Evolutionary conservation across 129 eudicot species (phyloP), one percentile per base, ranked within the genome.

Genomic region (Chrysanthemum lavandulifolium): DNA sequence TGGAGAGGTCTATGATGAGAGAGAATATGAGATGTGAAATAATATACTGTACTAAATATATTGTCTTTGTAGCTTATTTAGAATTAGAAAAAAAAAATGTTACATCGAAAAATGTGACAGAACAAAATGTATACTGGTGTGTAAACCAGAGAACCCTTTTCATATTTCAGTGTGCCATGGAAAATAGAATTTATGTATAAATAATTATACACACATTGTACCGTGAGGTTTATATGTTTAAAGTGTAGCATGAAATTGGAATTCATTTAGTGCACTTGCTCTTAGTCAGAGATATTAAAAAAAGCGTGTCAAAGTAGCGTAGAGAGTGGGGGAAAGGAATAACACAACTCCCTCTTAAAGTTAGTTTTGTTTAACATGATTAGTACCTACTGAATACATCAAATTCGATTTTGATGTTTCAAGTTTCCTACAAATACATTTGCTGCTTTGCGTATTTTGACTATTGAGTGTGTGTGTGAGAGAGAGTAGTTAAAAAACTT

Each of bases 261-360:
- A 82, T 69, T 63, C 55, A 78, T 78, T 73, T 57, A 73, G 73
- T 73, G 73, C 78, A 73, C 69, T 65, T 58, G 40, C 78, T 74
- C 16, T 21, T 15, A 53, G 65, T 74, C 78, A 54, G 72, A 65
- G 47, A 58, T 40, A 40, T 58, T 61, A 25, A n/a, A 65, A 67
- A 67, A 69, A 48, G 73, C 25, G 72, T 54, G 33, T 57, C 73
- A 73, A 40, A 72, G 71, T 56, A 76, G 86, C 82, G 84, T 72
- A 69, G 86, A 76, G 80, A n/a, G 80, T 77, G 85, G 86, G 89
- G 86, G 61, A 68, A 78, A 85, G 74, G 83, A 80, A 80, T 78
- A 84, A 71, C 71, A 73, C 49, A 56, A 21, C n/a, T n/a, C 62
- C 8, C 67, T 47, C 2, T 15, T 45, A 16, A 4, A 31, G 36